Evolutionary conservation across 345 rosid genomes (phyloP), one percentile per base, ranked within the genome.

Genomic region (Citrus cavaleriei): DNA sequence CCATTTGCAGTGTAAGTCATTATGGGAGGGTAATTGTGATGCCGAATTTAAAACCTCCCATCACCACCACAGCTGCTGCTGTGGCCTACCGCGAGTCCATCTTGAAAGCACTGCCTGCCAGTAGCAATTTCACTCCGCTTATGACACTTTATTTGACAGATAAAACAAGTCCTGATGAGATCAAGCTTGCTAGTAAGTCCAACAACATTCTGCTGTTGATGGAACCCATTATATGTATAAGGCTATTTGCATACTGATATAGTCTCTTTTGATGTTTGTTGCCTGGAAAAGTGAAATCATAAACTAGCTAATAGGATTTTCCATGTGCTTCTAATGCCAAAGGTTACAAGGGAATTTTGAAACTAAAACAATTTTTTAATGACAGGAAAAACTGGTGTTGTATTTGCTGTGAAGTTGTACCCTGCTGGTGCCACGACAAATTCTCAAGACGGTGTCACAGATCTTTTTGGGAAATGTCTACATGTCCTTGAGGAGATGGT

Each of bases 401-500:
- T 94, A 84, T 91, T 85, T 89, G 98, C 93, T 68, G 98, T 96
- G 74, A 96, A 96, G 90, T 70, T 94, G 81, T 96, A 96, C 80
- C 99, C 99, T 82, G 99, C 97, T 18, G 97, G 99, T 22, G 98
- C 98, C 51, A 93, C 98, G 24, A 91, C 99, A 40, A 96, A 96
- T 80, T 94, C 98, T 73, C 97, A 96, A 86, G 97, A 94, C 78
- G 99, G 98, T 72, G 99, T 96, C 64, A 94, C 97, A 0, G 93
- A 94, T 81, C 92, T 96, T 71, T 87, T 94, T 72, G 98, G 99
- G 37, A 92, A 91, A 78, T 94, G 97, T 77, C 87, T 96, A 61
- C 92, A 97, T 49, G 95, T 89, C 62, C 91, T 96, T 68, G 99
- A 93, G 87, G 97, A 94, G 84, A 86, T 96, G 99, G 88, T 82